phyloP scores from a whole-genome alignment of 2,329 filamentous ascomycete genomes.

The Beauveria caledonica region DNA sequence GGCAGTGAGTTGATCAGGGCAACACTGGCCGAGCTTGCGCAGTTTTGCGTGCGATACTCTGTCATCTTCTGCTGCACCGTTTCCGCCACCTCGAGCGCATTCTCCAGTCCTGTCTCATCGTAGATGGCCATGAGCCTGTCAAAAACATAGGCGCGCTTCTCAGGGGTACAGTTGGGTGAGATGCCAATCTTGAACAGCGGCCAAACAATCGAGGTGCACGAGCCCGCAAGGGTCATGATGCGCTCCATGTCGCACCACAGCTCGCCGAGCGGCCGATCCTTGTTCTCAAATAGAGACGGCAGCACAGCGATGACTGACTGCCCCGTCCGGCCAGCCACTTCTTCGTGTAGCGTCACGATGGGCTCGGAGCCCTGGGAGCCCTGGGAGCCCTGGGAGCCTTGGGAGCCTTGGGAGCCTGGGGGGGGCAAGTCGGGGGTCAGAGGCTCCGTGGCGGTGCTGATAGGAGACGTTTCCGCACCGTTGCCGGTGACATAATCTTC shows the following conservation, averaged over 20 bases:
- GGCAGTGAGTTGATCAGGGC: background rate
- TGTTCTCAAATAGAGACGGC: slow-evolving; percentile 17
- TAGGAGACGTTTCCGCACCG: slow-evolving; percentile 1
- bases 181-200: slow-evolving; percentile 41
- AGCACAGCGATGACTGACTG: slow-evolving; percentile 10
- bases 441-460: background rate
- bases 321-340: background rate
- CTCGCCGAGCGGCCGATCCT: slow-evolving; percentile 21
- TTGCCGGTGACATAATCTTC: slow-evolving; percentile 23
- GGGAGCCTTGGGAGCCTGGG: background rate
- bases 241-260: slow-evolving; percentile 28
- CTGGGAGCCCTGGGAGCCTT: background rate
- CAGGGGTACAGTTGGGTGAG: slow-evolving; percentile 34
- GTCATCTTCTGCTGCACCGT: slow-evolving; percentile 23
- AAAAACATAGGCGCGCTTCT: slow-evolving; percentile 36
- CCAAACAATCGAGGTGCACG: slow-evolving; percentile 42
- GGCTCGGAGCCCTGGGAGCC: background rate
- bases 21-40: background rate
- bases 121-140: slow-evolving; percentile 36
- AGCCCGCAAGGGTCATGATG: slow-evolving; percentile 40
- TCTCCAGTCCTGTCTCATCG: slow-evolving; percentile 36
- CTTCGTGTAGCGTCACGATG: slow-evolving; percentile 6
- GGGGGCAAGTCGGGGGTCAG: background rate
- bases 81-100: slow-evolving; percentile 35
- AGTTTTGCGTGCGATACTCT: background rate